Evolutionary conservation across 108 stramenopile genomes (phyloP).

Genomic region (Aurantiochytrium sp.): DNA sequence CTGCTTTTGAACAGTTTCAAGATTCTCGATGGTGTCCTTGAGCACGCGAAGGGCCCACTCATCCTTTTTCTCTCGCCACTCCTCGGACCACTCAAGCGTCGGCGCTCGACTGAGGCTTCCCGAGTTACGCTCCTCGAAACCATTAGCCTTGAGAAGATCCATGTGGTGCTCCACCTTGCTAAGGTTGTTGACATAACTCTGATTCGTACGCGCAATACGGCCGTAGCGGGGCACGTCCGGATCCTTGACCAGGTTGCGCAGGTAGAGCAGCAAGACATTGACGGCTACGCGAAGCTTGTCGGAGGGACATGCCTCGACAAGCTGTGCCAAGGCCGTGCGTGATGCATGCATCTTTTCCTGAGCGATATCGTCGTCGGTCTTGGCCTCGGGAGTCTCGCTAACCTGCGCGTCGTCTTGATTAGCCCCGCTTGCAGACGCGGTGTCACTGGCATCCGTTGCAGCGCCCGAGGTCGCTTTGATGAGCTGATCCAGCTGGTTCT

Average conservation of each 20-base stretch:
- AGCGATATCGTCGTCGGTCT: not conserved
- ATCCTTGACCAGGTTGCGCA: conserved; percentile 1
- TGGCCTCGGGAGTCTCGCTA: not conserved
- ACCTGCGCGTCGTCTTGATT: not conserved
- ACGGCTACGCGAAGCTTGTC: not conserved
- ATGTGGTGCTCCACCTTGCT: conserved; percentile 10
- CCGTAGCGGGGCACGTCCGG: not conserved
- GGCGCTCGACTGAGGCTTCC: not conserved
- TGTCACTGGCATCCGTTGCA: not conserved
- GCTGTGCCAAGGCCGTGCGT: not conserved
- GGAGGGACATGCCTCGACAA: not conserved
- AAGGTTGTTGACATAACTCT: not conserved
- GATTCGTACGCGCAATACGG: not conserved
- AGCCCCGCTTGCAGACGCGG: not conserved
- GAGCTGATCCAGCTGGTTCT: not conserved
- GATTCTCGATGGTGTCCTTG: not conserved
- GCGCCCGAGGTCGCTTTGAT: not conserved
- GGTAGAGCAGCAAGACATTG: not conserved
- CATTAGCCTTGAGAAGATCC: conserved; percentile 9
- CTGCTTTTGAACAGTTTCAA: not conserved
- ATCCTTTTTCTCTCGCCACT: conserved; percentile 5
- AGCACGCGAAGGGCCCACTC: not conserved
- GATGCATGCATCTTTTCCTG: not conserved
- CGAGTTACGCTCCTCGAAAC: not conserved
- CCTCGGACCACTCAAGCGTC: conserved; percentile 7